phyloP scores from a whole-genome alignment of 129 eudicot species.

The Smallanthus sonchifolius region DNA sequence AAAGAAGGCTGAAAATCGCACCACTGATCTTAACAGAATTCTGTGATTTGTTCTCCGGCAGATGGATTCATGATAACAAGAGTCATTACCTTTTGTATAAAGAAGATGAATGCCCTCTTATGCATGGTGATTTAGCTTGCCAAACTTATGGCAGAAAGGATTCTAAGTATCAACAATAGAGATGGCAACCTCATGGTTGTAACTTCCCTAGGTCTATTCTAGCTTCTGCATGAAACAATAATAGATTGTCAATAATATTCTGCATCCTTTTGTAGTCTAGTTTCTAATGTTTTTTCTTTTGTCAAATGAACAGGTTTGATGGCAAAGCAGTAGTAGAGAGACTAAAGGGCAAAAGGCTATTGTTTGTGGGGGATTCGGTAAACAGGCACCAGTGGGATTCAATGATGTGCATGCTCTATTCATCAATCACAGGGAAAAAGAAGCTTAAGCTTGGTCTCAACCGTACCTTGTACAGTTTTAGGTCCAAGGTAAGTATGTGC shows the following conservation, averaged over 20 bases:
- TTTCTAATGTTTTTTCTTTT: background rate
- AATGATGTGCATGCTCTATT: constrained; percentile 44
- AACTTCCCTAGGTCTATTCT: constrained; percentile 53
- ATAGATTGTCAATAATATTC: background rate
- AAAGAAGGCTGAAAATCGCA: constrained; percentile 19
- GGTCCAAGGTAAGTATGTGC: constrained; percentile 37
- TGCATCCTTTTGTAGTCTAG: background rate
- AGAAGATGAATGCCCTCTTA: constrained; percentile 44
- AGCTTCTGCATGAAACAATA: background rate
- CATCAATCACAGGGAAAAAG: constrained; percentile 32
- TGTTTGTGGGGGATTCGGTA: constrained; percentile 51
- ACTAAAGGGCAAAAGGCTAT: constrained; percentile 37
- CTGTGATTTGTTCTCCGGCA: constrained; percentile 60
- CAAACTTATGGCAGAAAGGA: constrained; percentile 47
- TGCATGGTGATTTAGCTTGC: constrained; percentile 56
- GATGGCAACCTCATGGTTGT: constrained; percentile 68
- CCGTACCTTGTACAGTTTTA: constrained; percentile 44
- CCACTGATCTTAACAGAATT: constrained; percentile 15
- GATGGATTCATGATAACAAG: constrained; percentile 53
- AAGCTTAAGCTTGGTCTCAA: constrained; percentile 15
- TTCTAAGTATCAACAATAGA: constrained; percentile 48
- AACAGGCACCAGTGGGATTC: constrained; percentile 55
- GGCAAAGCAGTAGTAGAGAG: constrained; percentile 39
- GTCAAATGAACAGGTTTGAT: constrained; percentile 33
- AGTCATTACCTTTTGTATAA: constrained; percentile 44